phyloP scores from a whole-genome alignment of 2,329 filamentous ascomycete genomes.

The Exophiala xenobiotica region DNA sequence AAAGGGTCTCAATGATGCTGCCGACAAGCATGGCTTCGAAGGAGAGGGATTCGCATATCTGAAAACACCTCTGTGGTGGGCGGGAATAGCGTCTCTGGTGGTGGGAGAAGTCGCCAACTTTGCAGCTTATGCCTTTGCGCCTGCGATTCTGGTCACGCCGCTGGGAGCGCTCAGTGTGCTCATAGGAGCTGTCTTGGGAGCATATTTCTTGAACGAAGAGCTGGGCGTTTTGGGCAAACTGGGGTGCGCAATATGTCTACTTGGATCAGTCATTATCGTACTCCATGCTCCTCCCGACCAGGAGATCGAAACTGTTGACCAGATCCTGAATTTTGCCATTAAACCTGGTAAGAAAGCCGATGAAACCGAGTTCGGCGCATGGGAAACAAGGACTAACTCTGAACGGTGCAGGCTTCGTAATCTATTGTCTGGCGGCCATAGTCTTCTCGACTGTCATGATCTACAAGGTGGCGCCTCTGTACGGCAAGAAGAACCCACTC shows the following conservation, averaged over 20 bases:
- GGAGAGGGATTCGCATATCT: constrained; percentile 95
- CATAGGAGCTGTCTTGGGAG: constrained; percentile 90
- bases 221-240: constrained; percentile 89
- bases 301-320: constrained; percentile 84
- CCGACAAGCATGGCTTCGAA: constrained; percentile 90
- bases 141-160: constrained; percentile 96
- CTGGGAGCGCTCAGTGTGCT: constrained; percentile 90
- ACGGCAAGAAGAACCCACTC: constrained; percentile 93
- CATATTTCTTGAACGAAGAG: constrained; percentile 89
- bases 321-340: constrained; percentile 87
- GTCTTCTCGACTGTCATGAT: constrained; percentile 93
- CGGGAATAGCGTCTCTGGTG: constrained; percentile 84
- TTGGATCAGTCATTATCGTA: constrained; percentile 95
- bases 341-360: constrained; percentile 68
- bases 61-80: constrained; percentile 96
- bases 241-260: constrained; percentile 91
- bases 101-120: constrained; percentile 96
- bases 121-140: constrained; percentile 95
- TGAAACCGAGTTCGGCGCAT: neutral
- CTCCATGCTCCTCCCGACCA: constrained; percentile 94
- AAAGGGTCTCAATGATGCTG: constrained; percentile 91
- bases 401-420: constrained; percentile 68
- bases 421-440: constrained; percentile 78
- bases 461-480: constrained; percentile 82
- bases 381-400: constrained; percentile 15